Conservation (phyloP, 2,329 filamentous ascomycete species). For the Colletotrichum truncatum region DNA sequence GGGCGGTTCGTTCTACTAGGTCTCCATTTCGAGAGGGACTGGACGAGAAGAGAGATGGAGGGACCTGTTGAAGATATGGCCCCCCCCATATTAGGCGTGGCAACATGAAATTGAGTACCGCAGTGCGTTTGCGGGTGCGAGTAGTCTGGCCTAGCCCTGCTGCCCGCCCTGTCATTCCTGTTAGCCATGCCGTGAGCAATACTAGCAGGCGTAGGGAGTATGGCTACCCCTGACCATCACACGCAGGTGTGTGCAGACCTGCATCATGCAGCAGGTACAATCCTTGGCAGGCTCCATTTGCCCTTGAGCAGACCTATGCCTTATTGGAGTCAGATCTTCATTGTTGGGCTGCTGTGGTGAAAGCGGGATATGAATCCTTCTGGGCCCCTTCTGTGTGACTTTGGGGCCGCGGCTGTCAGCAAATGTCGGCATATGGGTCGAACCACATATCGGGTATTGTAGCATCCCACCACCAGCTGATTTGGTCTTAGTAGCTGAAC, state of each 20-base stretch:
- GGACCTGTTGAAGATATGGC: slow-evolving; percentile 24
- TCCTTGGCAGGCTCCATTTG: slow-evolving; percentile 7
- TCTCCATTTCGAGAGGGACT: slow-evolving; percentile 13
- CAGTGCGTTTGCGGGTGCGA: not conserved
- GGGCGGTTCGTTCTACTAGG: slow-evolving; percentile 8
- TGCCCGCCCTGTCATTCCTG: not conserved
- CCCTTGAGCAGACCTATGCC: not conserved
- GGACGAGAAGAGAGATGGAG: slow-evolving; percentile 4
- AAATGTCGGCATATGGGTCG: slow-evolving; percentile 23
- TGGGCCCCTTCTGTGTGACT: not conserved
- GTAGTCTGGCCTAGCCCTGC: not conserved
- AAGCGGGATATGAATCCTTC: slow-evolving; percentile 5
- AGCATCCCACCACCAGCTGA: slow-evolving; percentile 5
- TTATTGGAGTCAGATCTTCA: slow-evolving; percentile 15
- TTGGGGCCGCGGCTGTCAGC: not conserved
- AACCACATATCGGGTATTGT: slow-evolving; percentile 17
- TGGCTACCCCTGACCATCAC: slow-evolving; percentile 10
- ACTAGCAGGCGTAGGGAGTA: slow-evolving; percentile 1
- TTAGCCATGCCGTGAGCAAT: not conserved
- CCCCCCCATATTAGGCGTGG: not conserved
- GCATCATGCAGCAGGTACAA: not conserved
- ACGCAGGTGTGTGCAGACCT: not conserved
- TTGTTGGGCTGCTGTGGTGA: not conserved
- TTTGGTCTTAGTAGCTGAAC: not conserved
- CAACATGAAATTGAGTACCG: not conserved